phyloP scores from a whole-genome alignment of 2,329 filamentous ascomycete species.

The Pyrenochaeta sp. region DNA sequence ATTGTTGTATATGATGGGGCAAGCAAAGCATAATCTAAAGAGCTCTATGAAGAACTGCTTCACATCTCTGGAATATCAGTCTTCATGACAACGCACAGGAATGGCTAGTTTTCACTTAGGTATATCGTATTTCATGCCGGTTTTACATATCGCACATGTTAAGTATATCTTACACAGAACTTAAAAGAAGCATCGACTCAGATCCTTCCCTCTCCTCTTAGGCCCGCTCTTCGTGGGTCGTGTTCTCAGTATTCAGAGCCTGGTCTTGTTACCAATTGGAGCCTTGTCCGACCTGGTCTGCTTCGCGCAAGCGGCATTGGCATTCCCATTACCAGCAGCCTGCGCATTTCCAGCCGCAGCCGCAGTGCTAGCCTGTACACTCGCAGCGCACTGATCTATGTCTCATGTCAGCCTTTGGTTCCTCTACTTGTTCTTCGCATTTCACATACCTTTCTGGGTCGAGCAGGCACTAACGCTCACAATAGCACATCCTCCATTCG shows the following conservation, averaged over 20 bases:
- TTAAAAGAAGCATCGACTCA: background rate
- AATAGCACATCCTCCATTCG: conserved; percentile 53
- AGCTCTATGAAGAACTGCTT: too few species aligned
- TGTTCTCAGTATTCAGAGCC: background rate
- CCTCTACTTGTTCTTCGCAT: background rate
- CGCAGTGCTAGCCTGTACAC: conserved; percentile 6
- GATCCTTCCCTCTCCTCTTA: background rate
- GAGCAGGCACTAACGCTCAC: conserved; percentile 27
- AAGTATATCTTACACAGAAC: background rate
- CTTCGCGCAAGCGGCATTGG: conserved; percentile 2
- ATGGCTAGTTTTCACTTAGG: too few species aligned
- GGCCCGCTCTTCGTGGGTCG: background rate
- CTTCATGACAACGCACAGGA: too few species aligned
- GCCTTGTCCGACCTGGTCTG: background rate
- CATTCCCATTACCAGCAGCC: conserved; percentile 2
- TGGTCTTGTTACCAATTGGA: background rate
- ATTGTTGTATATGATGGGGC: too few species aligned
- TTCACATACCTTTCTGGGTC: conserved; percentile 31
- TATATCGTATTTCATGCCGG: too few species aligned
- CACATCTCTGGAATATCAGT: too few species aligned
- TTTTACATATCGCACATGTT: background rate
- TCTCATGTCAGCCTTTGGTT: conserved; percentile 6
- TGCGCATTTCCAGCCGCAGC: conserved; percentile 10
- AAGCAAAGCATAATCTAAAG: too few species aligned
- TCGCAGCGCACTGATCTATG: conserved; percentile 25